phyloP scores from a whole-genome alignment of 352 stramenopile species.

The Halophytophthora polymorphica region DNA sequence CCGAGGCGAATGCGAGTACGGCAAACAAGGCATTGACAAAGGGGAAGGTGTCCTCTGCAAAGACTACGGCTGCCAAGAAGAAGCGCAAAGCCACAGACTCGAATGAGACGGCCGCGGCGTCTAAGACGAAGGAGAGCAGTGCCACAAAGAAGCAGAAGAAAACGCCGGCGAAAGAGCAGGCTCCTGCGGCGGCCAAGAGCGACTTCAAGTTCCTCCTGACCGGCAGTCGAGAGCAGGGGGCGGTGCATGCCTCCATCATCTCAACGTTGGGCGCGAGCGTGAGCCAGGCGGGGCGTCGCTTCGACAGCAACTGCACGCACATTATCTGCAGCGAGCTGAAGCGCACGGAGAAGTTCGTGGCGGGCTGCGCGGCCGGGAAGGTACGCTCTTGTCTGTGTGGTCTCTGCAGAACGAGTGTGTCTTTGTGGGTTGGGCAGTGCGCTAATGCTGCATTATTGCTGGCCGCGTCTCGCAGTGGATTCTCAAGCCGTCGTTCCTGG shows the following conservation, averaged over 20 bases:
- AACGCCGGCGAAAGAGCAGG: conserved; percentile 6
- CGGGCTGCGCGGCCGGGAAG: conserved; percentile 78
- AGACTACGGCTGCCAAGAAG: conserved; percentile 18
- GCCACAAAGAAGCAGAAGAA: conserved; percentile 31
- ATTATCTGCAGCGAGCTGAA: conserved; percentile 88
- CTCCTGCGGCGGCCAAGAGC: conserved; percentile 2
- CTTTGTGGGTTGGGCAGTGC: conserved; percentile 5
- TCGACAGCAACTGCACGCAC: conserved; percentile 71
- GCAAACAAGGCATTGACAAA: conserved; percentile 14
- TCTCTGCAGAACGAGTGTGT: neutral
- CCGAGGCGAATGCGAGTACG: conserved; percentile 1
- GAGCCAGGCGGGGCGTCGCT: conserved; percentile 63
- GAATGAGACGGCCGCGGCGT: conserved; percentile 9
- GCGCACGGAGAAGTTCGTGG: conserved; percentile 86
- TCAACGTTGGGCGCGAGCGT: conserved; percentile 55
- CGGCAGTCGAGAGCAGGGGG: conserved; percentile 63
- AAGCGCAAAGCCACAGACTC: conserved; percentile 24
- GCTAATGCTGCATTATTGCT: conserved; percentile 4
- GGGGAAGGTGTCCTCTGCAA: conserved; percentile 14
- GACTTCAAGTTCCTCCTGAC: conserved; percentile 69
- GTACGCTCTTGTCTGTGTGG: conserved; percentile 23
- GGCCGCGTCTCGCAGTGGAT: conserved; percentile 58
- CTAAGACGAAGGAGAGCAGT: conserved; percentile 8
- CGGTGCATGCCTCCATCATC: conserved; percentile 78
- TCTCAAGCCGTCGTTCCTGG: conserved; percentile 78